Percentiles rank a stretch among this genome's conserved stretches.
These are phyloP conservation scores for Cryptococcus depauperatus DNA, from an alignment of 1,284 basidiomycete species.

Conservation along the genomic window DNA sequence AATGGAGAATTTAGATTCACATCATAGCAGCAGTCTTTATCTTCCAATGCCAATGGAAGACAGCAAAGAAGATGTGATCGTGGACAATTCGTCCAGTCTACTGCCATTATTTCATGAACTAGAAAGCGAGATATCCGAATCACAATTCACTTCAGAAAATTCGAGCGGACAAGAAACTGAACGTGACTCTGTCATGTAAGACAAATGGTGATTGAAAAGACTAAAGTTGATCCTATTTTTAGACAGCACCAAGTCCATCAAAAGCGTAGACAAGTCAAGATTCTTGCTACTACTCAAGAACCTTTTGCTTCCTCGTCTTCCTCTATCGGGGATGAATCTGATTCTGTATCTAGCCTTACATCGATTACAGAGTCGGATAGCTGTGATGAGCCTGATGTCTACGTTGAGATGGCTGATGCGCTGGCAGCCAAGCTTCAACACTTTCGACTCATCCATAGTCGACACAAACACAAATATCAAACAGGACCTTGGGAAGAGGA, in stretches of 20 bases:
- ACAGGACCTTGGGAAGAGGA: too few species aligned
- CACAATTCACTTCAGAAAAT: too few species aligned
- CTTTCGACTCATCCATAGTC: conserved; percentile 1
- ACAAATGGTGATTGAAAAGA: too few species aligned
- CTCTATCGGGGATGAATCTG: conserved; percentile 23
- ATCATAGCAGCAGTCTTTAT: conserved; percentile 27
- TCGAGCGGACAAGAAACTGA: too few species aligned
- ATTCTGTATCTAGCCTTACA: conserved; percentile 10
- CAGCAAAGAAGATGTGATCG: background rate
- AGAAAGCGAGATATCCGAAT: too few species aligned
- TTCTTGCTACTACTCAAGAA: conserved; percentile 9
- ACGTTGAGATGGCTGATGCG: conserved; percentile 17
- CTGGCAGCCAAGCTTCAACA: conserved; percentile 9
- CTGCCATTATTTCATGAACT: too few species aligned
- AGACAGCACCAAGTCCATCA: too few species aligned
- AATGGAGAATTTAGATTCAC: conserved; percentile 1
- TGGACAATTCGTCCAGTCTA: too few species aligned
- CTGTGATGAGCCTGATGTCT: background rate
- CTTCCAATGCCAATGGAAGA: conserved; percentile 22
- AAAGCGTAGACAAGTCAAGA: conserved; percentile 2
- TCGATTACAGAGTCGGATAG: background rate
- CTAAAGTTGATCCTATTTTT: too few species aligned
- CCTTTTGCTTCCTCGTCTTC: conserved; percentile 6
- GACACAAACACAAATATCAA: background rate
- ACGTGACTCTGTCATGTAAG: too few species aligned